A percentile compares a stretch with the other conserved stretches of the same genome.
phyloP scores from a whole-genome alignment of 106 monocot genomes.

The Dactylorhiza incarnata region DNA sequence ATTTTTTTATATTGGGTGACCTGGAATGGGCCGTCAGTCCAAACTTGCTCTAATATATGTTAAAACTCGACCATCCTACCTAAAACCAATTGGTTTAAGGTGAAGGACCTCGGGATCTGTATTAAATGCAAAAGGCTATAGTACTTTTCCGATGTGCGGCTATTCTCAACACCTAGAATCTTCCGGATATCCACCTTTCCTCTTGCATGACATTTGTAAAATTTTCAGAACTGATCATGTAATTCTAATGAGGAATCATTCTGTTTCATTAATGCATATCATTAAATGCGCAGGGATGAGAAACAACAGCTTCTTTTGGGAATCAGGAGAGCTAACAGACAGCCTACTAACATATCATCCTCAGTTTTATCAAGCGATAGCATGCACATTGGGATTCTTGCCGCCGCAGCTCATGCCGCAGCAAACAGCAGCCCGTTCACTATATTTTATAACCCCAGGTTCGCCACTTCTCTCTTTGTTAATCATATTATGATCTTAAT shows the following conservation, averaged over 20 bases:
- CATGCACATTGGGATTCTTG: slow-evolving; percentile 88
- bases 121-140: no score
- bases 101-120: no score
- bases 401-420: slow-evolving; percentile 85
- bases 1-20: no score
- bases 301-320: slow-evolving; percentile 82
- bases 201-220: not conserved
- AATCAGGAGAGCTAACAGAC: slow-evolving; percentile 77
- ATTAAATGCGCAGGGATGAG: slow-evolving; percentile 50
- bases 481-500: not conserved
- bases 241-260: not conserved
- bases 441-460: slow-evolving; percentile 87
- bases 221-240: not conserved
- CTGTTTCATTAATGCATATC: not conserved
- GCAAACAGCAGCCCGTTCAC: slow-evolving; percentile 82
- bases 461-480: slow-evolving; percentile 1
- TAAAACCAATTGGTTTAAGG: no score
- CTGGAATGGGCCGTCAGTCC: no score
- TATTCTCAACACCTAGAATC: not conserved
- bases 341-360: slow-evolving; percentile 68
- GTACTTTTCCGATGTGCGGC: no score
- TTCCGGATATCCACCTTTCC: not conserved
- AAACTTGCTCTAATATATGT: no score
- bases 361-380: slow-evolving; percentile 83
- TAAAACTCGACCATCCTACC: no score